Evolutionary conservation across 768 basidiomycete genomes (phyloP).

Genomic region (Naematelia aurantialba): DNA sequence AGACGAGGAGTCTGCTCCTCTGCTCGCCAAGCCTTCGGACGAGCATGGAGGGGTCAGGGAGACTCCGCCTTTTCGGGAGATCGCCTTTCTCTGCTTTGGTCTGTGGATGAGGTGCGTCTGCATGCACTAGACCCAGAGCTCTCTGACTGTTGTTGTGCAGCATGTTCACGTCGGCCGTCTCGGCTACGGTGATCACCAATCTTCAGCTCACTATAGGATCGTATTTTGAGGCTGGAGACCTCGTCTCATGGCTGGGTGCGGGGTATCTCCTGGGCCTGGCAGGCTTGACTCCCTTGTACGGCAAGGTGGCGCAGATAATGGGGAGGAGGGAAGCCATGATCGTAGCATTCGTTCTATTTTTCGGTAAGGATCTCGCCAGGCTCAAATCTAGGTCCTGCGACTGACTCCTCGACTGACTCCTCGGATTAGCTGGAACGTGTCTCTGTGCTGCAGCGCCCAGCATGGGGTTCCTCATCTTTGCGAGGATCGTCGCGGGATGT

Average conservation of each 20-base stretch:
- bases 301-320: conserved; percentile 25
- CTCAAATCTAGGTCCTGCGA: no score
- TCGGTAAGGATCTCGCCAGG: conserved; percentile 11
- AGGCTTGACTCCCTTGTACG: conserved; percentile 37
- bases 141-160: conserved; percentile 6
- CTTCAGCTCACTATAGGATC: conserved; percentile 40
- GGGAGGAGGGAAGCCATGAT: conserved; percentile 31
- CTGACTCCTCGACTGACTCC: no score
- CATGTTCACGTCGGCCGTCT: conserved; percentile 34
- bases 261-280: conserved; percentile 35
- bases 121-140: not conserved
- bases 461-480: conserved; percentile 5
- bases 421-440: conserved; percentile 1
- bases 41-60: not conserved
- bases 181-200: conserved; percentile 38
- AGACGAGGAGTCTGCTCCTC: not conserved
- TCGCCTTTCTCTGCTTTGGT: not conserved
- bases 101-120: not conserved
- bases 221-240: conserved; percentile 36
- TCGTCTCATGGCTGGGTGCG: conserved; percentile 41
- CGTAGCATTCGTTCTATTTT: conserved; percentile 21
- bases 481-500: not conserved
- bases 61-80: not conserved
- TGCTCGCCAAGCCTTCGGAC: not conserved
- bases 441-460: conserved; percentile 2